Evolutionary conservation across 257 asterid species (phyloP), one percentile per base, ranked within the genome.

Genomic region (Solanum boliviense): DNA sequence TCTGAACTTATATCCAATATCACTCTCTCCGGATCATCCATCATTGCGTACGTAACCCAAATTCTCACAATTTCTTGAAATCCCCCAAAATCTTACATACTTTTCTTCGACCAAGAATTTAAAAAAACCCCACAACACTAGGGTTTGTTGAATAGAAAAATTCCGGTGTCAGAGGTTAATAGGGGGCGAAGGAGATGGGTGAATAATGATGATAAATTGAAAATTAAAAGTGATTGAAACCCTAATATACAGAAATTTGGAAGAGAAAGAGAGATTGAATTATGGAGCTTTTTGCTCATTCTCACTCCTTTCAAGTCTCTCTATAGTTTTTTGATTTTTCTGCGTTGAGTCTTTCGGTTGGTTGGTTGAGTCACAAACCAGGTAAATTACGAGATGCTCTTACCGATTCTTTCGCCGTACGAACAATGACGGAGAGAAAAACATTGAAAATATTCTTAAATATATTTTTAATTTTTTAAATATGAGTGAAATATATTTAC

Each of bases 1-100:
- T 95, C 99, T 79, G 99, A 95, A 87, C 98, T 94, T 87, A 96
- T 91, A 27, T 95, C 96, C 65, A 94, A 85, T 18, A 93, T 13
- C 83, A 88, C 60, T 74, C 88, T 89, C 34, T 91, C 86, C 78
- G 88, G 76, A 68, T 87, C 87, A 29, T 88, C 95, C 99, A 95
- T 94, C 87, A 89, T 48, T 29, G 23, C 36, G 1, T 67, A 5
- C 84, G 16, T n/a, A 31, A 79, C 32, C 60, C n/a, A 52, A 79
- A 79, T 41, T 79, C 13, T 29, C 38, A 18, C 16, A 81, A 81
- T 29, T 48, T 46, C 67, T 44, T 27, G 5, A 46, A 81, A 13
- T 11, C 29, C 29, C 29, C 31, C 41, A 18, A 29, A 29, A 48
- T 27, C 36, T 18, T 52, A 46, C 86, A 48, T 31, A 20, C 52